These are phyloP conservation scores for Lithocarpus polystachyus DNA, from an alignment of 306 rosid genomes.

Conservation along the genomic window DNA sequence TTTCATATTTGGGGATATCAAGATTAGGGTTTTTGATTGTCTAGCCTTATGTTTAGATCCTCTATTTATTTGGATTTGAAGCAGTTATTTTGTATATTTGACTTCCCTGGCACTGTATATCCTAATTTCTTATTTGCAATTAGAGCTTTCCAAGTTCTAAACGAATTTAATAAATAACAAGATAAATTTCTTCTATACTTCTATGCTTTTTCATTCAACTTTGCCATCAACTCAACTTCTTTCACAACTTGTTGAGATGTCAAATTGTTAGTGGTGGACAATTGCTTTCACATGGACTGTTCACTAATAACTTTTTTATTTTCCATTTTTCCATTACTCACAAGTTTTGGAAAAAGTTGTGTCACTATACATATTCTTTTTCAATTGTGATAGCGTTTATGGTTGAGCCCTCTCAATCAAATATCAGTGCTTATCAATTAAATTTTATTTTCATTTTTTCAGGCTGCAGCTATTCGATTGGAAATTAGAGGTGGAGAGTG, in stretches of 20 bases:
- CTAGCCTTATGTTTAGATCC: not conserved
- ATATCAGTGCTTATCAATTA: not conserved
- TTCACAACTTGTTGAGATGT: too few species aligned
- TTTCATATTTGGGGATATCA: not conserved
- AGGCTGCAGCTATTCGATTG: constrained; percentile 91
- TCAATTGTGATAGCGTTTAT: not conserved
- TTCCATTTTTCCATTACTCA: not conserved
- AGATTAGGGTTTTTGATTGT: not conserved
- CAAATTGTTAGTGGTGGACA: too few species aligned
- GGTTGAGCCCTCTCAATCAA: not conserved
- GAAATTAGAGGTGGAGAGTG: constrained; percentile 94
- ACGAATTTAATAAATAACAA: not conserved
- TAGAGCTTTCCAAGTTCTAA: not conserved
- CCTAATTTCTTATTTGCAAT: not conserved
- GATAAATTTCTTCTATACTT: not conserved
- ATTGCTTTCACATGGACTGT: too few species aligned
- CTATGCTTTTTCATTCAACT: too few species aligned
- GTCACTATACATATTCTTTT: not conserved
- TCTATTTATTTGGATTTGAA: too few species aligned
- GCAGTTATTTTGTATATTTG: not conserved
- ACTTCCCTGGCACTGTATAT: not conserved
- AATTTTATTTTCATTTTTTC: constrained; percentile 24
- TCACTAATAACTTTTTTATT: too few species aligned
- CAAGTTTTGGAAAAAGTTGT: not conserved
- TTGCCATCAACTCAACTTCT: too few species aligned